Conservation (phyloP, 129 eudicot species). For the Tanacetum coccineum region DNA sequence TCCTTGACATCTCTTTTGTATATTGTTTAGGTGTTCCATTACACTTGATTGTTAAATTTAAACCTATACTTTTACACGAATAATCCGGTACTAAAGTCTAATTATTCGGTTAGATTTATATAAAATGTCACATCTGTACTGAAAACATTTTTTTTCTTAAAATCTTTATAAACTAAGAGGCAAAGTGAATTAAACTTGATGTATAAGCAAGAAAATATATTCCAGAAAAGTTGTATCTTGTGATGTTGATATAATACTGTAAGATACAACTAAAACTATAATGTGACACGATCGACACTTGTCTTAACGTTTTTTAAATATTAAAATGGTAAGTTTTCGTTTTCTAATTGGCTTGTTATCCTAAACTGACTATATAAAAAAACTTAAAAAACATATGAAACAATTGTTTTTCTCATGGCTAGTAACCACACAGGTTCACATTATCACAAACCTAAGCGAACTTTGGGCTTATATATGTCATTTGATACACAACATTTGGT, state of each 20-base stretch:
- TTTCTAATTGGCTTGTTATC: constrained; percentile 3
- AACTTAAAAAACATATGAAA: background rate
- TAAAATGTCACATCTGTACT: too few relatives aligned
- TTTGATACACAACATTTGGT: background rate
- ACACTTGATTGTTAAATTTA: too few relatives aligned
- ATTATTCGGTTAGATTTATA: too few relatives aligned
- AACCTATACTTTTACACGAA: background rate
- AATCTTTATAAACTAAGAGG: background rate
- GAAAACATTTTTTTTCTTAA: background rate
- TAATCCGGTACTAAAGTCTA: background rate
- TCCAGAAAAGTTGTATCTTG: constrained; percentile 11
- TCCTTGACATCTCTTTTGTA: background rate
- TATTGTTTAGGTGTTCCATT: background rate
- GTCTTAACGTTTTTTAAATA: background rate
- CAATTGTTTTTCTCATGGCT: background rate
- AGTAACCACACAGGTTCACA: background rate
- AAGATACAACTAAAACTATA: background rate
- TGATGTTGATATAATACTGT: constrained; percentile 22
- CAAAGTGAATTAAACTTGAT: background rate
- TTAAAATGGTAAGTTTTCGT: background rate
- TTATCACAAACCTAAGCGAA: background rate
- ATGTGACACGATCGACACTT: background rate
- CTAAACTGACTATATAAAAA: background rate
- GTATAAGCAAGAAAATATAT: background rate
- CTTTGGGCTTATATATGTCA: background rate